phyloP scores from a whole-genome alignment of 1,284 basidiomycete genomes.

The Ganoderma meredithae region DNA sequence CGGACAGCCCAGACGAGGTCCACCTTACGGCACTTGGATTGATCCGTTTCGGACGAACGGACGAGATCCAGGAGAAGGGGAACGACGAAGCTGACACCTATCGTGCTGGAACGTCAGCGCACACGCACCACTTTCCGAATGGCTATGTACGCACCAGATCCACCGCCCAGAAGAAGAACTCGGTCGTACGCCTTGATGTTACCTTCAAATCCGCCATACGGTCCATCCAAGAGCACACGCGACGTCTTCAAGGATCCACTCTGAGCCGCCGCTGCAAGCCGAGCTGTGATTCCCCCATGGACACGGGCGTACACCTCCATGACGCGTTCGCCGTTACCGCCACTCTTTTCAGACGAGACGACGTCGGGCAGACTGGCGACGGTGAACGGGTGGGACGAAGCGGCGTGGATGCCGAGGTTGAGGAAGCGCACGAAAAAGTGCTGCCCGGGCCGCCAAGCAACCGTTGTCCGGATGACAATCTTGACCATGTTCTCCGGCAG shows the following conservation, averaged over 20 bases:
- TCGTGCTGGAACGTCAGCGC: not conserved
- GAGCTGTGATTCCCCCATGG: constrained; percentile 42
- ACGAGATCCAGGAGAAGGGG: constrained; percentile 42
- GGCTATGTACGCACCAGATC: constrained; percentile 40
- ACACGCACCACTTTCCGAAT: not conserved
- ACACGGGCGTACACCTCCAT: constrained; percentile 40
- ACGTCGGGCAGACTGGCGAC: constrained; percentile 42
- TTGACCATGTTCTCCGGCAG: constrained; percentile 44
- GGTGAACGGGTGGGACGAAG: constrained; percentile 51
- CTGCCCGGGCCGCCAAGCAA: constrained; percentile 50
- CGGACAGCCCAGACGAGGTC: constrained; percentile 40
- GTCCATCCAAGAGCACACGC: constrained; percentile 48
- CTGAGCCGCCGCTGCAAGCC: constrained; percentile 33
- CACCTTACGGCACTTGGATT: constrained; percentile 25
- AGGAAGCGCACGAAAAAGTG: constrained; percentile 52
- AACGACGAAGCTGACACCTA: constrained; percentile 42
- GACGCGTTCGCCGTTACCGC: not conserved
- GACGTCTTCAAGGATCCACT: constrained; percentile 24
- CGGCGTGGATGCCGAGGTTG: constrained; percentile 23
- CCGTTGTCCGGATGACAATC: constrained; percentile 40
- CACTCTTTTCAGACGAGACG: not conserved
- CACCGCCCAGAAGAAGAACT: constrained; percentile 48
- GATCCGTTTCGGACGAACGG: constrained; percentile 22
- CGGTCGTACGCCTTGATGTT: constrained; percentile 42
- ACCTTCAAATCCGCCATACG: constrained; percentile 47